phyloP scores from a whole-genome alignment of 2,329 filamentous ascomycete species.

The Phialophora verrucosa region DNA sequence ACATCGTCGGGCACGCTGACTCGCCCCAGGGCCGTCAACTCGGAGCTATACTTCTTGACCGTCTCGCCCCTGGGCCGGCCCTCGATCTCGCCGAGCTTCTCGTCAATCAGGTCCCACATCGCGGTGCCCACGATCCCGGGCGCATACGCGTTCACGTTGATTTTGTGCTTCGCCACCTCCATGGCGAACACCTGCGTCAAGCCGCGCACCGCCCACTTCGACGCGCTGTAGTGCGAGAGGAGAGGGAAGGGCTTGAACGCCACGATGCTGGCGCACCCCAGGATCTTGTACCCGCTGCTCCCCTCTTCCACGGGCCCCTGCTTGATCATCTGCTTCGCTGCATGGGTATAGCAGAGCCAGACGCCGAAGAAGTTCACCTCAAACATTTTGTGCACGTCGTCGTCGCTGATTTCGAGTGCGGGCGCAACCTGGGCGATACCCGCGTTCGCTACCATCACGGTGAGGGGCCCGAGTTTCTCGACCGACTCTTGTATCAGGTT shows the following conservation, averaged over 20 bases:
- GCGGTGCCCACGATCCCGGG: constrained; percentile 70
- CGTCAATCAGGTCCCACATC: constrained; percentile 74
- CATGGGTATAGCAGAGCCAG: constrained; percentile 68
- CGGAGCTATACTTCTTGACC: constrained; percentile 60
- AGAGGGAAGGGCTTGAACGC: constrained; percentile 62
- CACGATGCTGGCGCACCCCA: constrained; percentile 62
- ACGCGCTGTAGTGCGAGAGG: constrained; percentile 67
- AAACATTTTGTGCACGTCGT: constrained; percentile 65
- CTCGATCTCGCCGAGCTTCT: constrained; percentile 59
- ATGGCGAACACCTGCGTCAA: constrained; percentile 70
- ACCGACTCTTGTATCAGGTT: constrained; percentile 60
- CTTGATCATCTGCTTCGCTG: constrained; percentile 68
- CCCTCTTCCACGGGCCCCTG: constrained; percentile 57
- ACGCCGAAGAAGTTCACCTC: constrained; percentile 67
- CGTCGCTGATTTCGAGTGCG: constrained; percentile 62
- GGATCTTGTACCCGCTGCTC: constrained; percentile 52
- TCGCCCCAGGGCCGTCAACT: constrained; percentile 63
- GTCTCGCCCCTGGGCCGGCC: constrained; percentile 60
- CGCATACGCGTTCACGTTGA: constrained; percentile 71
- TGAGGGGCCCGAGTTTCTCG: constrained; percentile 57
- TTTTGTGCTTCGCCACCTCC: constrained; percentile 67
- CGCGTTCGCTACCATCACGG: constrained; percentile 65
- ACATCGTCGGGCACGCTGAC: constrained; percentile 69
- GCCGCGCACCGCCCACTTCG: constrained; percentile 71
- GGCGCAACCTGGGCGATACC: constrained; percentile 65